Conservation (phyloP, 169 alveolate genomes). For the Plasmodium inui region DNA sequence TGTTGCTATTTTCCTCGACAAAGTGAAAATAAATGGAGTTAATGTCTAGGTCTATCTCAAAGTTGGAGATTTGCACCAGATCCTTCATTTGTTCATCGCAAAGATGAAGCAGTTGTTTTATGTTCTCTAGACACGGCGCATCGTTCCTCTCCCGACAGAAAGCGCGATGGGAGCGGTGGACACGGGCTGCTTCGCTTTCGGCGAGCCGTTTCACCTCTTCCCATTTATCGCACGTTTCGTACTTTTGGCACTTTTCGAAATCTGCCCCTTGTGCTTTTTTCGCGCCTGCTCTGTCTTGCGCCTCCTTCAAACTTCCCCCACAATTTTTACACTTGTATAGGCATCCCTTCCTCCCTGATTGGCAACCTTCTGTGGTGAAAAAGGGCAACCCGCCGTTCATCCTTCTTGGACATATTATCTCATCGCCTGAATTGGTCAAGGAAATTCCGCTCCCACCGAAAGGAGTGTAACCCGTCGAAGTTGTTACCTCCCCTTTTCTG, state of each 20-base stretch:
- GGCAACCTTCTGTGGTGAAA: neutral
- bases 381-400: neutral
- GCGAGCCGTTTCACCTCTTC: neutral
- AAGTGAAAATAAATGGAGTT: neutral
- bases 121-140: slow-evolving; percentile 1
- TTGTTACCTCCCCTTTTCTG: neutral
- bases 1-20: slow-evolving; percentile 12
- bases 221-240: neutral
- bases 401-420: neutral
- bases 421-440: neutral
- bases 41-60: slow-evolving; percentile 44
- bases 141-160: neutral
- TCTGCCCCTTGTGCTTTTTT: neutral
- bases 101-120: slow-evolving; percentile 17
- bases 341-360: neutral
- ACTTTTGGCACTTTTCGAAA: neutral
- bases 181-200: neutral
- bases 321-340: neutral
- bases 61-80: slow-evolving; percentile 25
- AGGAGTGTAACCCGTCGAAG: neutral
- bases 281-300: neutral
- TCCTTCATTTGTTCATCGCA: slow-evolving; percentile 40
- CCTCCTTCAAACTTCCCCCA: neutral
- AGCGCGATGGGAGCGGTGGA: neutral
- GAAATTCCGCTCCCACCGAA: neutral